phyloP scores from a whole-genome alignment of 306 rosid species.

The cucumber (Cucumis sativus) region DNA sequence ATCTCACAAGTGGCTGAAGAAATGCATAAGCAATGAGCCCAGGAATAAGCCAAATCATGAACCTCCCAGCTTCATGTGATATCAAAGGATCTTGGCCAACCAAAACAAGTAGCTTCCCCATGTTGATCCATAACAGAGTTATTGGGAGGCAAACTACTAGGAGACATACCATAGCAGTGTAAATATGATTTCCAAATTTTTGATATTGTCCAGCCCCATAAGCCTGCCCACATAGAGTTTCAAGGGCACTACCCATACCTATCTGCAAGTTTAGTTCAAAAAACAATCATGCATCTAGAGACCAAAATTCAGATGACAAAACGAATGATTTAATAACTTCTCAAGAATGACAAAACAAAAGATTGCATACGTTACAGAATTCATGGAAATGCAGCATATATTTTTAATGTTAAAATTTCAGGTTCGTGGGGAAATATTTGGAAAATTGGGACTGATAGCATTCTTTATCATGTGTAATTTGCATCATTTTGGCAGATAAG shows the following conservation, averaged over 20 bases:
- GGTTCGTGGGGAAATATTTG: not conserved
- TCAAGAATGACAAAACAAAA: not conserved
- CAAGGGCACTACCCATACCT: conserved; percentile 34
- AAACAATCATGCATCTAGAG: not conserved
- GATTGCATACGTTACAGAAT: not conserved
- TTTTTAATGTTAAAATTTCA: not conserved
- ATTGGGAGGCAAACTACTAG: conserved; percentile 41
- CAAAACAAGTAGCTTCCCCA: conserved; percentile 37
- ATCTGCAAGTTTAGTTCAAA: conserved; percentile 11
- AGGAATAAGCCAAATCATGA: conserved; percentile 52
- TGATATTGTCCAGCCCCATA: conserved; percentile 30
- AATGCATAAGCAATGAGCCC: conserved; percentile 56
- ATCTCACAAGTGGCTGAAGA: conserved; percentile 45
- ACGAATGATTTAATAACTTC: not conserved
- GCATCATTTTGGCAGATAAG: too few species aligned
- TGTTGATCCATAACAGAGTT: conserved; percentile 44
- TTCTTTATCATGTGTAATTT: not conserved
- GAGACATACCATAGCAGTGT: conserved; percentile 35
- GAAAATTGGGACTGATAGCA: not conserved
- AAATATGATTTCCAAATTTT: conserved; percentile 20
- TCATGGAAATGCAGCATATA: not conserved
- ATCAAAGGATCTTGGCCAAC: conserved; percentile 76
- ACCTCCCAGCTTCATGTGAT: conserved; percentile 51
- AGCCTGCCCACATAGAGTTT: conserved; percentile 36
- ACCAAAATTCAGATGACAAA: not conserved